These are phyloP conservation scores for Tolypocladium capitatum DNA, from an alignment of 2,329 filamentous ascomycete genomes.

Conservation along the genomic window DNA sequence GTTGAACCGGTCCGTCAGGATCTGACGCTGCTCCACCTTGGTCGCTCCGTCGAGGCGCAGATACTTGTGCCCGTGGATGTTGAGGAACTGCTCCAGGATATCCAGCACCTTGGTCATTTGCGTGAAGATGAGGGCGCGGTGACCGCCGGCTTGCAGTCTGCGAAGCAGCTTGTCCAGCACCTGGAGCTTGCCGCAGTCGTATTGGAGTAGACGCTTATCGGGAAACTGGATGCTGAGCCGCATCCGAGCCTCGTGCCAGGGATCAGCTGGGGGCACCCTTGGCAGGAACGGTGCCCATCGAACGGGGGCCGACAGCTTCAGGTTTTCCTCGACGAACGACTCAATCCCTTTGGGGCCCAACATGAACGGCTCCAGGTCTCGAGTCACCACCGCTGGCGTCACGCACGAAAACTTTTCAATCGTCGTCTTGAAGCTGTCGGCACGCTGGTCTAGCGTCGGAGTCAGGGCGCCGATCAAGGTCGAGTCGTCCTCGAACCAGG, in stretches of 20 bases:
- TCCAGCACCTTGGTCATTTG: constrained; percentile 99
- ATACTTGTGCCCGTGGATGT: constrained; percentile 95
- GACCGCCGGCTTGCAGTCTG: constrained; percentile 74
- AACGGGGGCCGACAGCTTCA: constrained; percentile 42
- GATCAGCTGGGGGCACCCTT: constrained; percentile 50
- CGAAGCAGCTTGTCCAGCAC: constrained; percentile 76
- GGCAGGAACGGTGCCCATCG: constrained; percentile 44
- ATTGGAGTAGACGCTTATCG: constrained; percentile 89
- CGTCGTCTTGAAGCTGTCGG: constrained; percentile 56
- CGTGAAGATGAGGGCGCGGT: constrained; percentile 93
- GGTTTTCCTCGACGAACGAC: constrained; percentile 41
- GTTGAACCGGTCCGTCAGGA: constrained; percentile 94
- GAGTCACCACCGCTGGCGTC: constrained; percentile 75
- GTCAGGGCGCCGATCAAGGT: constrained; percentile 51
- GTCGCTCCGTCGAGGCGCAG: constrained; percentile 92
- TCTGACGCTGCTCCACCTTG: constrained; percentile 88
- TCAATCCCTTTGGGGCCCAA: constrained; percentile 48
- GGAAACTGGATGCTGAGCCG: constrained; percentile 91
- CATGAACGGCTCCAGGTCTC: constrained; percentile 57
- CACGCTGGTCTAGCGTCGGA: constrained; percentile 60
- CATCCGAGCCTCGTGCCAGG: constrained; percentile 89
- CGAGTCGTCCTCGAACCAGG: constrained; percentile 65
- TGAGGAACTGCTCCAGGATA: constrained; percentile 93
- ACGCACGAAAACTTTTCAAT: constrained; percentile 86
- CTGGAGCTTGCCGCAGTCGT: constrained; percentile 94